Evolutionary conservation across 306 rosid genomes (phyloP), one percentile per base, ranked within the genome.

Genomic region (Delonix regia): DNA sequence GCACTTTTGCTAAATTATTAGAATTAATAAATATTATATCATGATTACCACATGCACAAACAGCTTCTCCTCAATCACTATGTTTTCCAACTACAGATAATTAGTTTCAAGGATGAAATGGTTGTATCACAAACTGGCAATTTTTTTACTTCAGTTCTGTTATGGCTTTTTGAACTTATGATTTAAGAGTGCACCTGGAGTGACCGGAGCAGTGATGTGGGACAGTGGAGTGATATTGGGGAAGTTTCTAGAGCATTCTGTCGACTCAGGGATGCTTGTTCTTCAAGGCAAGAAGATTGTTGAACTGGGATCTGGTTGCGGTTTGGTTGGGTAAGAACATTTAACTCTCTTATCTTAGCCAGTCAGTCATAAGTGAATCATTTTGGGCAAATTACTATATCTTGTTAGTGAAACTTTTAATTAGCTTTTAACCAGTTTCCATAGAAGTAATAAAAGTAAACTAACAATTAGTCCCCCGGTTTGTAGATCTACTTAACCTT

Each of bases 191-290:
- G 85, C 81, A 0, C 97, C 94, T 75, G 98, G 98, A 62, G 98
- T 93, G 15, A 93, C 98, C 52, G 98, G 98, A 81, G 71, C 97
- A 5, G 98, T 91, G 80, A 86, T 88, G 93, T 93, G 98, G 98
- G 98, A 93, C 85, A 93, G 94, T 84, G 97, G 93, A 57, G 85
- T 93, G 42, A 77, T 91, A 13, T 71, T 90, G 84, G 94, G 90
- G 9, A 90, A 93, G 91, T 93, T 93, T 82, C 81, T 93, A 13
- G 97, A 93, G 86, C 91, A 91, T 80, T 87, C 97, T 63, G 91
- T 91, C 21, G 98, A 90, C 76, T 82, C 89, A 4, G 86, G 86
- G 60, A 75, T 82, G 80, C 92, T 89, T 84, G 71, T 64, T 79
- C 89, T 93, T 55, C 93, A 84, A 69, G 91, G 85, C 25, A 90